Evolutionary conservation across 176 grass and related monocot genomes (phyloP), one percentile per base, ranked within the genome.

Genomic region (Hyparrhenia diplandra): DNA sequence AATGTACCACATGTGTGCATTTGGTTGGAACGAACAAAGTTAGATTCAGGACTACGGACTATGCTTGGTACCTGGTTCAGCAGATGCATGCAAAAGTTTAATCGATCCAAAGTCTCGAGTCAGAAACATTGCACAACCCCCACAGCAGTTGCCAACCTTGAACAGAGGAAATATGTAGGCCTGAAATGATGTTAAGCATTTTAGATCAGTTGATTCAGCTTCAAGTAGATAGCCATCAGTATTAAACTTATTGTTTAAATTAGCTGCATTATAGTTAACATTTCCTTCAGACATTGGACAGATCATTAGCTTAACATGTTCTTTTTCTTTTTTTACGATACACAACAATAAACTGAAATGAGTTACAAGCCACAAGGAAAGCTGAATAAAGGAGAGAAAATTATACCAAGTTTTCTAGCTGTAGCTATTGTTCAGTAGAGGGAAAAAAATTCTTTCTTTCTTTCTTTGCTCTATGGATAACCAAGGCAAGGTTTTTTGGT

Each of bases 21-120:
- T 62, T 67, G 80, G 28, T 62, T 67, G 80, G 28, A 83, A 67
- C 62, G 43, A 83, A 72, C 69, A 60, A 79, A 74, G 75, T 43
- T 84, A 27, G 73, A 37, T 58, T 74, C 30, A 30, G 17, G 35
- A 23, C 37, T 77, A 76, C 74, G 11, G n/a, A n/a, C 65, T 66
- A 8, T 39, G 39, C 36, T 39, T 36, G 43, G 72, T 74, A 32
- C 23, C 61, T 80, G 67, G 54, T 72, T 63, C 40, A 2, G 63
- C 13, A 43, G 42, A 16, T 5, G 34, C n/a, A 42, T 41, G 27
- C 37, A n/a, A 60, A 45, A 37, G 46, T 73, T 29, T 29, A 10
- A 23, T 67, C 32, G 13, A 23, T 66, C 42, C 73, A 79, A 79
- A 88, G 66, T 77, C 42, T 73, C 9, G 57, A 87, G 85, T 78